phyloP scores from a whole-genome alignment of 495 filamentous ascomycete genomes.

The Cryomyces antarcticus region DNA sequence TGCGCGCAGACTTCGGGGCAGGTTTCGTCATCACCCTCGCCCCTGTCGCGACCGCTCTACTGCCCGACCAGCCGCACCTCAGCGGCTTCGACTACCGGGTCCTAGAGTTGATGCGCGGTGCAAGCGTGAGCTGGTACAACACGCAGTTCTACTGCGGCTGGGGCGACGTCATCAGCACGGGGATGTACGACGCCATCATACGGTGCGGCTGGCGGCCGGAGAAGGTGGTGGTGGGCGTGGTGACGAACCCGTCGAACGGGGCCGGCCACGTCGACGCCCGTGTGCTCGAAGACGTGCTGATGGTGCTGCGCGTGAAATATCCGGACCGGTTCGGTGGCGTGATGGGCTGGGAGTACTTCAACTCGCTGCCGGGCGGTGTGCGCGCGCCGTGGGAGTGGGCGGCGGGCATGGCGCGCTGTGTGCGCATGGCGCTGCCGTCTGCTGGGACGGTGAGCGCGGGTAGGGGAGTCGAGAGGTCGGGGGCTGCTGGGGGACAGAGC shows the following conservation, averaged over 20 bases:
- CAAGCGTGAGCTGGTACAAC: slow-evolving; percentile 23
- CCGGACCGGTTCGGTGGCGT: slow-evolving; percentile 21
- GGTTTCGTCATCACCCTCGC: slow-evolving; percentile 25
- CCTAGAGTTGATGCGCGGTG: slow-evolving; percentile 15
- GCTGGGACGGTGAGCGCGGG: slow-evolving; percentile 4
- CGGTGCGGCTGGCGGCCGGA: slow-evolving; percentile 19
- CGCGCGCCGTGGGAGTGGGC: slow-evolving; percentile 17
- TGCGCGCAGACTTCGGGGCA: slow-evolving; percentile 22
- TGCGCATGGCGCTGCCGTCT: not conserved
- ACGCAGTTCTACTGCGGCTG: slow-evolving; percentile 26
- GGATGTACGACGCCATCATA: slow-evolving; percentile 19
- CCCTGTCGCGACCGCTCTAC: slow-evolving; percentile 22
- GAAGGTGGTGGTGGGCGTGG: slow-evolving; percentile 21
- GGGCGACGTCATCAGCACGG: slow-evolving; percentile 15
- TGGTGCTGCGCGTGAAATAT: slow-evolving; percentile 8
- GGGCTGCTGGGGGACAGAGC: not conserved
- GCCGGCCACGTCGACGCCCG: slow-evolving; percentile 15
- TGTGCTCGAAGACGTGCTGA: slow-evolving; percentile 8
- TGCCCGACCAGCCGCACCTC: slow-evolving; percentile 17
- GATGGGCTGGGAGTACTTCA: slow-evolving; percentile 28
- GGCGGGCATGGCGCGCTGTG: slow-evolving; percentile 4
- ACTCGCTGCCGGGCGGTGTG: slow-evolving; percentile 13
- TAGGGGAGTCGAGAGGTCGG: slow-evolving; percentile 4
- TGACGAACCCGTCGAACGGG: slow-evolving; percentile 20
- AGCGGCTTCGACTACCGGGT: slow-evolving; percentile 23